These are phyloP conservation scores for Tricholoma furcatifolium DNA, from an alignment of 768 basidiomycete genomes.

Conservation along the genomic window DNA sequence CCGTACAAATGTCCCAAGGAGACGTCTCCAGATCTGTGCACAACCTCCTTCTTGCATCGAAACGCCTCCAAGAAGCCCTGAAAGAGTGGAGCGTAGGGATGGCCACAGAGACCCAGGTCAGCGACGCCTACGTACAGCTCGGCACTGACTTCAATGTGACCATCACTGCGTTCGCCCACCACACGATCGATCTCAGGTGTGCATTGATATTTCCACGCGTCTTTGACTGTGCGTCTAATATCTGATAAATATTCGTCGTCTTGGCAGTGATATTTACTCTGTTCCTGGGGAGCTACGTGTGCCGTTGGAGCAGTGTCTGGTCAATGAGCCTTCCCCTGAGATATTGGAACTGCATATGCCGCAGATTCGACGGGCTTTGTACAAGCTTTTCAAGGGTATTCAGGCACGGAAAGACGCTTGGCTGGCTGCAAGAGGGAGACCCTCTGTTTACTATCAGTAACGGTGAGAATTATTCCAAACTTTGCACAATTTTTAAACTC, in stretches of 20 bases:
- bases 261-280: constrained; percentile 56
- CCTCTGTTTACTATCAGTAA: constrained; percentile 2
- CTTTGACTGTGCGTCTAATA: background rate
- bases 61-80: constrained; percentile 75
- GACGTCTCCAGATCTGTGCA: constrained; percentile 62
- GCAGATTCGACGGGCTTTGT: constrained; percentile 77
- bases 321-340: constrained; percentile 77
- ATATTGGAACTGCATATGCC: constrained; percentile 79
- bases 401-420: constrained; percentile 67
- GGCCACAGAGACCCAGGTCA: constrained; percentile 70
- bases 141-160: constrained; percentile 87
- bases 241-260: background rate
- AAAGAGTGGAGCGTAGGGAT: constrained; percentile 63
- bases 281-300: constrained; percentile 62
- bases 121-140: constrained; percentile 85
- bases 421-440: constrained; percentile 22
- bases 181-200: constrained; percentile 72
- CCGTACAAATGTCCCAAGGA: constrained; percentile 23
- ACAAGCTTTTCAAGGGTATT: constrained; percentile 78
- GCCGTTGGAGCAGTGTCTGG: constrained; percentile 63
- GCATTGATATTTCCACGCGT: background rate
- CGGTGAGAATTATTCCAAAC: background rate
- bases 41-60: constrained; percentile 75
- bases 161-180: constrained; percentile 69
- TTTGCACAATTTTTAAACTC: background rate